Conservation (phyloP, 2,329 filamentous ascomycete genomes). For the Fusarium continuum region DNA sequence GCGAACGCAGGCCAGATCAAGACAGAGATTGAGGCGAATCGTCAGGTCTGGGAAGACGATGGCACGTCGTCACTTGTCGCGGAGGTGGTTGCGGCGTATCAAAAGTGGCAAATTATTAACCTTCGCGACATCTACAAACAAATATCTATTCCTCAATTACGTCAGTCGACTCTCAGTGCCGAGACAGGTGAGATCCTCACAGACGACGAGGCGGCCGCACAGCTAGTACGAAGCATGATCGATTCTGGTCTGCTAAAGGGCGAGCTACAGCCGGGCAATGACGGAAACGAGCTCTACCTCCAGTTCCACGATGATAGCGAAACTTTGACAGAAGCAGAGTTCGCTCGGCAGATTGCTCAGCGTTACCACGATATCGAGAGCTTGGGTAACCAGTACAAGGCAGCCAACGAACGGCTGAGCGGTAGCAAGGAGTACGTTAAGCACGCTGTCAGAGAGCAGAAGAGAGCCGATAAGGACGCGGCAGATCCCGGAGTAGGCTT, state of each 20-base stretch:
- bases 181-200: slow-evolving; percentile 58
- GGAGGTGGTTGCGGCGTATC: slow-evolving; percentile 75
- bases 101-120: slow-evolving; percentile 77
- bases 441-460: slow-evolving; percentile 57
- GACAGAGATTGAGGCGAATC: slow-evolving; percentile 68
- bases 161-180: slow-evolving; percentile 61
- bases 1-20: slow-evolving; percentile 65
- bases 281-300: slow-evolving; percentile 57
- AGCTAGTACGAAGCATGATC: slow-evolving; percentile 65
- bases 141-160: slow-evolving; percentile 64
- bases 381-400: slow-evolving; percentile 59
- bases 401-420: slow-evolving; percentile 63
- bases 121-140: slow-evolving; percentile 76
- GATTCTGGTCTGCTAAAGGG: slow-evolving; percentile 62
- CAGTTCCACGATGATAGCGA: slow-evolving; percentile 57
- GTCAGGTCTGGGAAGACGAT: slow-evolving; percentile 72
- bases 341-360: slow-evolving; percentile 57
- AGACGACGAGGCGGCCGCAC: slow-evolving; percentile 55
- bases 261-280: slow-evolving; percentile 57
- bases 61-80: slow-evolving; percentile 76
- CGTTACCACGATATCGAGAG: slow-evolving; percentile 54
- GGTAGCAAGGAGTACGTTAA: slow-evolving; percentile 66
- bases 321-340: slow-evolving; percentile 60
- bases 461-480: slow-evolving; percentile 56
- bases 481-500: slow-evolving; percentile 52